Evolutionary conservation across 177 flowering plant genomes (phyloP).

Genomic region (Telopea speciosissima): DNA sequence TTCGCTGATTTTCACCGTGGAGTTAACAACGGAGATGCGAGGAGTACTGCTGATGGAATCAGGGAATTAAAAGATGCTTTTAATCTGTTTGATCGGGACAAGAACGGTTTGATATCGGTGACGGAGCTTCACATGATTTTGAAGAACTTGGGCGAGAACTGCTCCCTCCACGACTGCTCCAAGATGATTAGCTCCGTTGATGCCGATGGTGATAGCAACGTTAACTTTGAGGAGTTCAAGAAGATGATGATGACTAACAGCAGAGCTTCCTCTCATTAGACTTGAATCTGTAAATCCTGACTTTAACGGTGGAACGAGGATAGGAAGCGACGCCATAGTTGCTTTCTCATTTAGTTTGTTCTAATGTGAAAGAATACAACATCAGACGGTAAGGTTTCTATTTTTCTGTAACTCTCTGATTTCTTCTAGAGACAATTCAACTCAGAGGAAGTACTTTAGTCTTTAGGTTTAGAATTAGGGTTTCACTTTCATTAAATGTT

Average conservation of each 20-base stretch:
- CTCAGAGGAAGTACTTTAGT: too few relatives aligned
- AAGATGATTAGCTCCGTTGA: slow-evolving; percentile 40
- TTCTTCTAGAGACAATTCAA: too few relatives aligned
- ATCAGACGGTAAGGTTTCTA: too few relatives aligned
- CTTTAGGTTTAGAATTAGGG: too few relatives aligned
- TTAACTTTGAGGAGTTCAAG: slow-evolving; percentile 65
- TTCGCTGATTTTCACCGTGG: slow-evolving; percentile 31
- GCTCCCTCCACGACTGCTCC: slow-evolving; percentile 31
- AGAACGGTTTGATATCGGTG: slow-evolving; percentile 52
- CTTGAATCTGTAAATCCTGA: too few relatives aligned
- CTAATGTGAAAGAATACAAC: too few relatives aligned
- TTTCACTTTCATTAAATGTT: too few relatives aligned
- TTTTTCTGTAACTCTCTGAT: too few relatives aligned
- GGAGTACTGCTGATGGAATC: neutral
- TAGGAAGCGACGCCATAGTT: too few relatives aligned
- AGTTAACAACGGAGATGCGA: slow-evolving; percentile 3
- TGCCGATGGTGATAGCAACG: slow-evolving; percentile 49
- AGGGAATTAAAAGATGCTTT: slow-evolving; percentile 50
- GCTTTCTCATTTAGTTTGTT: too few relatives aligned
- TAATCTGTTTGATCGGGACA: slow-evolving; percentile 45
- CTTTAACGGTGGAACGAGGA: too few relatives aligned
- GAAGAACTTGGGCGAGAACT: slow-evolving; percentile 41
- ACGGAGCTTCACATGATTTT: slow-evolving; percentile 44
- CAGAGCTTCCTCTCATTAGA: neutral
- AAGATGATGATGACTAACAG: slow-evolving; percentile 55